phyloP scores from a whole-genome alignment of 345 rosid genomes.

The Gossypium ekmanianum region DNA sequence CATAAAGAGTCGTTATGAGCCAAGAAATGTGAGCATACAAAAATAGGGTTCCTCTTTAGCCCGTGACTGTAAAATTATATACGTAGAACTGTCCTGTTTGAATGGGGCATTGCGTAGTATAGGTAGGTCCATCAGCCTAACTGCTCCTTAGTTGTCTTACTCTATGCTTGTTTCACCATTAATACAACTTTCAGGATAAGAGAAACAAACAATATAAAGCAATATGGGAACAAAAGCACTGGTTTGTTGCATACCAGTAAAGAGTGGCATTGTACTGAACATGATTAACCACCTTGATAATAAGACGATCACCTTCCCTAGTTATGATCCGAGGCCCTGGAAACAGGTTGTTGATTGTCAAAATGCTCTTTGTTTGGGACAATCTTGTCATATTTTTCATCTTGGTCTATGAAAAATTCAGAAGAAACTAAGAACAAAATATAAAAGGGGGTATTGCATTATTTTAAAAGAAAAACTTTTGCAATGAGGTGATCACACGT shows the following conservation, averaged over 20 bases:
- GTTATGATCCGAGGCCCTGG: slow-evolving; percentile 69
- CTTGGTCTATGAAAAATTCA: slow-evolving; percentile 32
- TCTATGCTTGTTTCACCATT: slow-evolving; percentile 39
- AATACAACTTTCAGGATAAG: not conserved
- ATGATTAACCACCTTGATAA: slow-evolving; percentile 64
- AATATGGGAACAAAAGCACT: not conserved
- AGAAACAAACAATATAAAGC: not conserved
- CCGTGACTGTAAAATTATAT: slow-evolving; percentile 46
- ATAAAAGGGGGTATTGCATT: too few relatives aligned
- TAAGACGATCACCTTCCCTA: slow-evolving; percentile 66
- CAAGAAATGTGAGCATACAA: slow-evolving; percentile 61
- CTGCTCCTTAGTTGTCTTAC: slow-evolving; percentile 44
- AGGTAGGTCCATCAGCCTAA: slow-evolving; percentile 64
- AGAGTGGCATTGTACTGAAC: slow-evolving; percentile 59
- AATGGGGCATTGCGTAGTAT: slow-evolving; percentile 50
- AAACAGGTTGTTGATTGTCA: slow-evolving; percentile 65
- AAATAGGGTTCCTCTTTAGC: slow-evolving; percentile 53
- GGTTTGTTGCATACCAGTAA: slow-evolving; percentile 52
- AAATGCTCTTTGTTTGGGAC: slow-evolving; percentile 65
- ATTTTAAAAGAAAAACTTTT: not conserved
- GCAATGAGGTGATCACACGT: not conserved
- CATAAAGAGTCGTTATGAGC: slow-evolving; percentile 43
- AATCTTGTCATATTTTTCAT: slow-evolving; percentile 60
- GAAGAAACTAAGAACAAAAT: not conserved
- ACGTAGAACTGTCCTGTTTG: slow-evolving; percentile 41